Conservation (phyloP, 306 rosid genomes). For the Geum urbanum region DNA sequence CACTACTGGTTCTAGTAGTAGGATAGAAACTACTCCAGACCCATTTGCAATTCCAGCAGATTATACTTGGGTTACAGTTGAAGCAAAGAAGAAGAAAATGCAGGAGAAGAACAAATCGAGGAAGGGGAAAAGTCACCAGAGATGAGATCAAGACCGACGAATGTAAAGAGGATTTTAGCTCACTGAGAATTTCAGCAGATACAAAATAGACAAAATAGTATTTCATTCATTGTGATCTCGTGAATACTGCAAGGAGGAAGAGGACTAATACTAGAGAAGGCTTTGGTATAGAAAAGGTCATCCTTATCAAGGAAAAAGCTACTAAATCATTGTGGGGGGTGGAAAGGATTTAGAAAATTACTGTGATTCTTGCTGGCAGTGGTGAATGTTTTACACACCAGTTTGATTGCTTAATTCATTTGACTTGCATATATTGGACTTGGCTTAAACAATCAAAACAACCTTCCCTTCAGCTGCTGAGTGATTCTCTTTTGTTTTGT, state of each 20-base stretch:
- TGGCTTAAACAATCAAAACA: background rate
- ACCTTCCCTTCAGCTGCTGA: background rate
- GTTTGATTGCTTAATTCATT: conserved; percentile 23
- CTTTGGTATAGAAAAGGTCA: conserved; percentile 21
- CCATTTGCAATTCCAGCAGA: conserved; percentile 81
- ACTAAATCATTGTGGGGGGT: conserved; percentile 37
- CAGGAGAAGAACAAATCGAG: conserved; percentile 86
- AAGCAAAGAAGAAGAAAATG: conserved; percentile 79
- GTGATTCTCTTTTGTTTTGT: background rate
- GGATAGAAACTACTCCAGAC: conserved; percentile 80
- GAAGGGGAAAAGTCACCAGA: conserved; percentile 70
- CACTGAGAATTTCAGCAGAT: conserved; percentile 27
- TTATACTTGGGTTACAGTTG: conserved; percentile 82
- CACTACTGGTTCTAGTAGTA: conserved; percentile 52
- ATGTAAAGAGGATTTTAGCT: conserved; percentile 31
- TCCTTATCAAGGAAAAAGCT: conserved; percentile 16
- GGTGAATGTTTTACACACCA: conserved; percentile 13
- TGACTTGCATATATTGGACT: background rate
- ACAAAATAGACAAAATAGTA: conserved; percentile 28
- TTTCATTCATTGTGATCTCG: conserved; percentile 26
- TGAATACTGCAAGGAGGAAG: conserved; percentile 26
- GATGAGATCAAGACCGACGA: conserved; percentile 27
- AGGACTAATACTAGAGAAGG: conserved; percentile 15
- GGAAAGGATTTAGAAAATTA: background rate
- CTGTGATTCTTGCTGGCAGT: conserved; percentile 30